Conservation (phyloP, 768 basidiomycete species). For the Amanita pallidorosea region DNA sequence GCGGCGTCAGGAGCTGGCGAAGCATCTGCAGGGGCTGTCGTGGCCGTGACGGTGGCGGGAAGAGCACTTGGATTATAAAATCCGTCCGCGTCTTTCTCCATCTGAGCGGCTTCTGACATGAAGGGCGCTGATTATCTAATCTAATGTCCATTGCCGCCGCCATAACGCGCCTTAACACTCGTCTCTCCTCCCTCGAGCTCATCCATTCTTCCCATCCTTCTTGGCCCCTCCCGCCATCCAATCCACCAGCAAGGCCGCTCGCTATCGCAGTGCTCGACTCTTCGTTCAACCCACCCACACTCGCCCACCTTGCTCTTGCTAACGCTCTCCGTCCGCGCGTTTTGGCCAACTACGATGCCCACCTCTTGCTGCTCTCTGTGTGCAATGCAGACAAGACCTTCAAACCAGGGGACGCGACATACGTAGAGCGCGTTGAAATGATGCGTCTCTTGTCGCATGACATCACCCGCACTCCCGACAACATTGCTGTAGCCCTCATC, state of each 20-base stretch:
- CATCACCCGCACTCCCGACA: conserved; percentile 22
- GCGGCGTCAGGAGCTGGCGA: not conserved
- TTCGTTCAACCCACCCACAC: conserved; percentile 88
- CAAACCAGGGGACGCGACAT: conserved; percentile 60
- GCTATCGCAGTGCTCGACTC: conserved; percentile 77
- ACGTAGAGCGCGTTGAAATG: conserved; percentile 79
- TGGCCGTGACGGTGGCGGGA: not conserved
- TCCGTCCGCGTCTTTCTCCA: conserved; percentile 74
- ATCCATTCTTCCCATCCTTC: conserved; percentile 45
- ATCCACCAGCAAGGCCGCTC: conserved; percentile 14
- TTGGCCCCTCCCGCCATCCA: conserved; percentile 48
- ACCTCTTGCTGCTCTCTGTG: conserved; percentile 71
- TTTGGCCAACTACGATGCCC: conserved; percentile 49
- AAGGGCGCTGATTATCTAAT: conserved; percentile 7
- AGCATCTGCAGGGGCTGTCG: not conserved
- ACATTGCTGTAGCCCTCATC: conserved; percentile 71
- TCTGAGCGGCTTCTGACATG: conserved; percentile 10
- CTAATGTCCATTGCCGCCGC: not conserved
- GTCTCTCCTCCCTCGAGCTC: conserved; percentile 25
- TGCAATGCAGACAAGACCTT: conserved; percentile 80
- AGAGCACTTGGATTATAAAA: conserved; percentile 57
- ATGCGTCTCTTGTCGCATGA: conserved; percentile 59
- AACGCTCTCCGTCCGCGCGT: conserved; percentile 25
- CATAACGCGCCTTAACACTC: not conserved
- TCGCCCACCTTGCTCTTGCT: conserved; percentile 74